Evolutionary conservation across 129 eudicot species (phyloP), one percentile per base, ranked within the genome.

Genomic region (Ambrosia trifida): DNA sequence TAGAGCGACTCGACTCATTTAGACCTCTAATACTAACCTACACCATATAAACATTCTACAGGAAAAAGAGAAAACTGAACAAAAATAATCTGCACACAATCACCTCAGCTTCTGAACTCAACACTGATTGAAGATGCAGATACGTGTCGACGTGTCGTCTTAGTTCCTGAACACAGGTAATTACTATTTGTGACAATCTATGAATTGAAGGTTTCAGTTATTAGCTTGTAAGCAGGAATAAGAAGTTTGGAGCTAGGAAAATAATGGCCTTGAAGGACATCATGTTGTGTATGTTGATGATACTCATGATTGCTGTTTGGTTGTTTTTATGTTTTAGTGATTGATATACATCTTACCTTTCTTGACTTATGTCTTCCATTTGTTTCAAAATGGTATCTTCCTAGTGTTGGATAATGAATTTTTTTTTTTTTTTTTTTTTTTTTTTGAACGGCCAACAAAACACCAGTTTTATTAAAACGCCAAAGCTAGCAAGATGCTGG

Each of bases 51-150:
- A 14, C 41, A 50, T 75, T 75, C 24, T 76, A 83, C 81, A 88
- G 97, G 91, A 87, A 85, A 76, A 84, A 77, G 67, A 69, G 98
- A 80, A 92, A 87, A 70, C 80, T 92, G 79, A 79, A 79, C 83
- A 88, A 86, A 84, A 87, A 78, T 67, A 49, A 73, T 83, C 81
- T 86, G 14, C 68, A 80, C 43, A 41, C 78, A 32, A 59, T 74
- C 35, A 53, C 75, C 70, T 28, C 58, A 46, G 62, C 76, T 52
- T 70, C 45, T 24, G 78, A 79, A 40, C 76, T 65, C 12, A 73
- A 69, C 14, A 45, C 73, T 28, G 17, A 73, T 12, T 71, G 74
- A 88, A 81, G 67, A 58, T 33, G n/a, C 36, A 66, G 17, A 66
- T 41, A 19, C 18, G 17, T 3, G 11, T 13, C 19, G 4, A 31